Evolutionary conservation across 2,329 filamentous ascomycete species (phyloP), one percentile per base, ranked within the genome.

Genomic region (Cryphonectria radicalis): DNA sequence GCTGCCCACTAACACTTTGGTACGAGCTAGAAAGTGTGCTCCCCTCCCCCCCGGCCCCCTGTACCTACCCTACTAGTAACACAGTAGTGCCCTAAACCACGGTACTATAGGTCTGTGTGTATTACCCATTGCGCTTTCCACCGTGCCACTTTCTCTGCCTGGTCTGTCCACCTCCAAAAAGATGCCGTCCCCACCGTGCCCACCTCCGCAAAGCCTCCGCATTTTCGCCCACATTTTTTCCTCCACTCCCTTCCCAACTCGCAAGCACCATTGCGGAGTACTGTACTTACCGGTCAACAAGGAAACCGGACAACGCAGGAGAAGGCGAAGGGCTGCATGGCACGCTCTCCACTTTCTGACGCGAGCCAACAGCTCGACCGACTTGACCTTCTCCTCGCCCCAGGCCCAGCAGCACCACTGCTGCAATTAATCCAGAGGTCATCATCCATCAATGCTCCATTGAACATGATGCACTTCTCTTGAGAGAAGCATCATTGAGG

Each of bases 191-290:
- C 71, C 71, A 70, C 71, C 69, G 32, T 32, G 32, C 32, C 32
- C 32, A 32, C 32, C 32, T 71, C 71, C 71, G 69, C 71, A 73
- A 71, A 71, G 67, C 71, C 71, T 71, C 71, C 71, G 71, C 71
- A 73, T 71, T 71, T 63, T 59, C 63, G 59, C 69, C 69, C 71
- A 71, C 71, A 66, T 37, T 63, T 70, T 66, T 46, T 35, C 32
- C 40, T 50, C 67, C 43, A 53, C 63, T 65, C 63, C 43, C 42
- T 50, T 63, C 46, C 67, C 68, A 50, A 62, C 1, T 46, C 37
- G 40, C 66, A 69, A 69, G 63, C 46, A 66, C 2, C 10, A 43
- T 69, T 73, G 63, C 67, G 71, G 69, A 73, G 71, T 63, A 63
- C 62, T n/a, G 46, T 50, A n/a, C 46, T 22, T 19, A 50, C 46